Percentiles rank a stretch among this genome's conserved stretches.
Conservation (phyloP, 768 basidiomycete species). For the Lyophyllum atratum region DNA sequence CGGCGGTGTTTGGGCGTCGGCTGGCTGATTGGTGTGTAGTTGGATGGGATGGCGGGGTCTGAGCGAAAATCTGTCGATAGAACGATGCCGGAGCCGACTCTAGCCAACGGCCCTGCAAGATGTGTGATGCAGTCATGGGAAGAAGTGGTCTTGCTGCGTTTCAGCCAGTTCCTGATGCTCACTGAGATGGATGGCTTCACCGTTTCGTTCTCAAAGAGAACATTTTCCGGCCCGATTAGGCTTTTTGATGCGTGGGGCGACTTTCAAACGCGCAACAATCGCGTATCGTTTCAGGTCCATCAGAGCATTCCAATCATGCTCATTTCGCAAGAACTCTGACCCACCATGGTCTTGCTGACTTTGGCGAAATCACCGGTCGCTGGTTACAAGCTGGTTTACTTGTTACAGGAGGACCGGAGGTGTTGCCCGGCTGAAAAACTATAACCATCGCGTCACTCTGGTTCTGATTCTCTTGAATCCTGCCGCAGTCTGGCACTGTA, state of each 20-base stretch:
- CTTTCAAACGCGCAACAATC: not conserved
- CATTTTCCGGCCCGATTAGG: slow-evolving; percentile 2
- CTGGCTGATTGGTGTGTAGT: not conserved
- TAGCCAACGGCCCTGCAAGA: not conserved
- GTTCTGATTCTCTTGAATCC: slow-evolving; percentile 4
- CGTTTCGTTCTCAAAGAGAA: not conserved
- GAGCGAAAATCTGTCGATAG: not conserved
- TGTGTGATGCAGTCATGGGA: not conserved
- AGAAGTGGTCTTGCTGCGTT: not conserved
- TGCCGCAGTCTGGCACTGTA: slow-evolving; percentile 31
- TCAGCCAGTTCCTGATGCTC: not conserved
- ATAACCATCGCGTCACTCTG: slow-evolving; percentile 2
- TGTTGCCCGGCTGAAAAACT: not conserved
- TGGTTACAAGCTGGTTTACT: slow-evolving; percentile 8
- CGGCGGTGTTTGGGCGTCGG: too few species aligned
- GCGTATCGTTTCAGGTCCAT: slow-evolving; percentile 15
- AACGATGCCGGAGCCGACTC: not conserved
- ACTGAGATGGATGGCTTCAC: not conserved
- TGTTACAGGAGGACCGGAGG: too few species aligned
- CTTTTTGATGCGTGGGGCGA: not conserved
- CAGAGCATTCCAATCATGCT: slow-evolving; percentile 1
- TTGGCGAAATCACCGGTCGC: slow-evolving; percentile 5
- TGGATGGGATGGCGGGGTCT: not conserved
- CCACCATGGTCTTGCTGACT: slow-evolving; percentile 1
- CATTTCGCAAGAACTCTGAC: not conserved